These are phyloP conservation scores for Aureobasidium leucospermi DNA, from an alignment of 2,329 filamentous ascomycete species.

Conservation along the genomic window DNA sequence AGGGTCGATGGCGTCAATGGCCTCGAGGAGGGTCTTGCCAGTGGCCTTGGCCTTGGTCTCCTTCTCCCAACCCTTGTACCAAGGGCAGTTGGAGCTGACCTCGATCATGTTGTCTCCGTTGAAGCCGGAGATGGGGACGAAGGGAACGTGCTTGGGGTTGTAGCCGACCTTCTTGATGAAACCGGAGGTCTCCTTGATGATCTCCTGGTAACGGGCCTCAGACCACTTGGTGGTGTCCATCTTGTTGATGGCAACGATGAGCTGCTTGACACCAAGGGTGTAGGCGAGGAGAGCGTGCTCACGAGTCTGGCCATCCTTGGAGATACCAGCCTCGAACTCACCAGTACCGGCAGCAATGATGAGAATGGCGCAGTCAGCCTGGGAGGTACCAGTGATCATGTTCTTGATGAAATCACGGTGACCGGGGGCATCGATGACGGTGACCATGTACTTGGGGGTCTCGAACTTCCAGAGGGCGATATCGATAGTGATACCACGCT, in stretches of 20 bases:
- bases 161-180: conserved; percentile 99
- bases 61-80: conserved; percentile 99
- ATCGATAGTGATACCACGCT: conserved; percentile 99
- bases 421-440: conserved; percentile 97
- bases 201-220: conserved; percentile 93
- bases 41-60: conserved; percentile 84
- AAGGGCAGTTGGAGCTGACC: conserved; percentile 84
- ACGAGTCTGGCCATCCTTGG: conserved; percentile 99
- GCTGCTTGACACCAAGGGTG: conserved; percentile 99
- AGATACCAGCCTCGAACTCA: conserved; percentile 99
- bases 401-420: conserved; percentile 99
- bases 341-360: conserved; percentile 99
- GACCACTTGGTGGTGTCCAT: conserved; percentile 99
- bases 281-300: conserved; percentile 99
- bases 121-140: conserved; percentile 99
- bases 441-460: conserved; percentile 92
- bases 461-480: conserved; percentile 99
- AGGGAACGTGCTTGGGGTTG: conserved; percentile 98
- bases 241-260: conserved; percentile 99
- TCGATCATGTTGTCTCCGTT: conserved; percentile 99
- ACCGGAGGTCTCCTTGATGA: conserved; percentile 99
- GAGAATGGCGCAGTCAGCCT: conserved; percentile 99
- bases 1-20: conserved; percentile 92
- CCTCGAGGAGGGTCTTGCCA: conserved; percentile 98
- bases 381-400: conserved; percentile 99